These are phyloP conservation scores for Trichoderma aggressivum DNA, from an alignment of 2,329 filamentous ascomycete genomes.

Conservation along the genomic window DNA sequence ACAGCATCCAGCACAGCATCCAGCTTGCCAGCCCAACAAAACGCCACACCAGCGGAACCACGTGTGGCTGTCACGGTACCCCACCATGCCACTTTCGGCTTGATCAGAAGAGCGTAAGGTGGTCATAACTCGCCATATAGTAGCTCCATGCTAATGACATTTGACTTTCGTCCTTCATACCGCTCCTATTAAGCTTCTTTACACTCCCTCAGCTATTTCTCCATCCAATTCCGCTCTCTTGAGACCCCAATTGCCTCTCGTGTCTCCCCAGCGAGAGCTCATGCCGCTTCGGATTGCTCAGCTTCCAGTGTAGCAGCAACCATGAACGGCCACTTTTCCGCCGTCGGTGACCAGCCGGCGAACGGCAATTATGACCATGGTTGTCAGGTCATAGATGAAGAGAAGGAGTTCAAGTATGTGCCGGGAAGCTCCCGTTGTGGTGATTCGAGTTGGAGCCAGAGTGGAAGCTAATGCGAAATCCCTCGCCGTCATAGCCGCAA, in stretches of 20 bases:
- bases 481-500: conserved; percentile 54
- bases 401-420: conserved; percentile 92
- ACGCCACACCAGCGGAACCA: background rate
- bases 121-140: conserved; percentile 14
- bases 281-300: conserved; percentile 16
- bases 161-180: background rate
- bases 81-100: conserved; percentile 15
- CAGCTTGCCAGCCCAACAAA: background rate
- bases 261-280: background rate
- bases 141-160: background rate
- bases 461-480: conserved; percentile 19
- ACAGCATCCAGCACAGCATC: no score
- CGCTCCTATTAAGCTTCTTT: conserved; percentile 10
- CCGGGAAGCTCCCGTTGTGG: background rate
- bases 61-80: conserved; percentile 15
- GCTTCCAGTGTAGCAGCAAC: conserved; percentile 27
- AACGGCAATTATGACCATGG: conserved; percentile 80
- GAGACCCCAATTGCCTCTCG: background rate
- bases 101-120: conserved; percentile 19
- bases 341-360: conserved; percentile 63
- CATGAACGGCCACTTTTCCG: conserved; percentile 80
- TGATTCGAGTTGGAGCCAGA: background rate
- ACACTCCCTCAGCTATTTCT: background rate
- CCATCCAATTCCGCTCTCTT: background rate
- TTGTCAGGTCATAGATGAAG: conserved; percentile 88